Percentiles rank a stretch among this genome's conserved stretches.
phyloP scores from a whole-genome alignment of 768 basidiomycete genomes.

The Xerocomellus intermedius region DNA sequence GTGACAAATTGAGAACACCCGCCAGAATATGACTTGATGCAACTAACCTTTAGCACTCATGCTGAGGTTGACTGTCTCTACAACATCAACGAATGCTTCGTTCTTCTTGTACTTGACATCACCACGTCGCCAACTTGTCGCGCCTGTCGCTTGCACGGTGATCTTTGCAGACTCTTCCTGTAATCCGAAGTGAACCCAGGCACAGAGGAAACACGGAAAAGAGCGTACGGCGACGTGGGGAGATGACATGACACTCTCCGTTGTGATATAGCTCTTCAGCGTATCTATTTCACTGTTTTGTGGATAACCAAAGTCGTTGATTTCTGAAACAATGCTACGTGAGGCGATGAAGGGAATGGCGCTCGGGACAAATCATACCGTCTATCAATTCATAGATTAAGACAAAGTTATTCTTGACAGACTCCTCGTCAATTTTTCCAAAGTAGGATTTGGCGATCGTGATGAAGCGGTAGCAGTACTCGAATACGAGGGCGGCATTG shows the following conservation, averaged over 20 bases:
- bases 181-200: background rate
- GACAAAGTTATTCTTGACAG: slow-evolving; percentile 99
- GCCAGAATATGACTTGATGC: background rate
- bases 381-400: slow-evolving; percentile 98
- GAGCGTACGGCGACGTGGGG: slow-evolving; percentile 74
- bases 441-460: slow-evolving; percentile 95
- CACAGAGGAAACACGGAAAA: background rate
- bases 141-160: slow-evolving; percentile 94
- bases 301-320: slow-evolving; percentile 98
- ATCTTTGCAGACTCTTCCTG: slow-evolving; percentile 98
- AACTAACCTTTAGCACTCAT: slow-evolving; percentile 89
- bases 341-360: slow-evolving; percentile 2
- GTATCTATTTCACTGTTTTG: slow-evolving; percentile 99
- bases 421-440: slow-evolving; percentile 96
- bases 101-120: slow-evolving; percentile 99
- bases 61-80: slow-evolving; percentile 92
- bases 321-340: slow-evolving; percentile 53
- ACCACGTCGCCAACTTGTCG: slow-evolving; percentile 90
- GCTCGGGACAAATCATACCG: slow-evolving; percentile 47
- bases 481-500: slow-evolving; percentile 96
- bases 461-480: slow-evolving; percentile 96
- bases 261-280: slow-evolving; percentile 96
- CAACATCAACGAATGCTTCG: slow-evolving; percentile 99
- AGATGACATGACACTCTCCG: slow-evolving; percentile 88
- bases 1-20: background rate